Conservation (phyloP, 345 rosid species). For the Turritis glabra region DNA sequence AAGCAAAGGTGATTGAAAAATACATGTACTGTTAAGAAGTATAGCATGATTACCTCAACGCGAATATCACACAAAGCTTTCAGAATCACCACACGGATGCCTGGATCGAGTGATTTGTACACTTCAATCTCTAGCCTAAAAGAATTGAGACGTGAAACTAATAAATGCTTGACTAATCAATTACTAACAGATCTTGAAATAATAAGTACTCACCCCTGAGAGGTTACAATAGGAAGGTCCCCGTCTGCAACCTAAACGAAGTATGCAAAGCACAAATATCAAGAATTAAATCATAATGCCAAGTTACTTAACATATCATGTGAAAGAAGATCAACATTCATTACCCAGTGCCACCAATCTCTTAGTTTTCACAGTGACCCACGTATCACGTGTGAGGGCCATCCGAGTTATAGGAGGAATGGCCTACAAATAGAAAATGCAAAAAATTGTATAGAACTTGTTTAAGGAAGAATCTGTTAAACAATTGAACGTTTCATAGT, state of each 20-base stretch:
- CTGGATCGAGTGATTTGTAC: conserved; percentile 85
- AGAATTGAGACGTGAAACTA: conserved; percentile 27
- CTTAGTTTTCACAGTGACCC: conserved; percentile 94
- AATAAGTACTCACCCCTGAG: conserved; percentile 77
- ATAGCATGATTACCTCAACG: conserved; percentile 78
- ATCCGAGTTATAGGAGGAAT: conserved; percentile 83
- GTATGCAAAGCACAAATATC: conserved; percentile 27
- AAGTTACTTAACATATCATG: conserved; percentile 15
- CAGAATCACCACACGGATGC: conserved; percentile 83
- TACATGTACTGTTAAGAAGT: too few relatives aligned
- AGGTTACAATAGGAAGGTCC: conserved; percentile 85
- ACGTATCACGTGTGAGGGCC: conserved; percentile 92
- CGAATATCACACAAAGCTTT: conserved; percentile 96
- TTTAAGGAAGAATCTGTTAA: neutral
- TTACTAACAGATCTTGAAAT: neutral
- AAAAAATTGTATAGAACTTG: neutral
- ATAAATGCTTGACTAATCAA: conserved; percentile 11
- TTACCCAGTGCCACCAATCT: conserved; percentile 99
- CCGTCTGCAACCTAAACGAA: conserved; percentile 90
- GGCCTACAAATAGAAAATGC: conserved; percentile 46
- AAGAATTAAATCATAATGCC: neutral
- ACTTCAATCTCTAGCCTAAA: conserved; percentile 71
- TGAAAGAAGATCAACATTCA: conserved; percentile 29
- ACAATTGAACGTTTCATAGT: neutral
- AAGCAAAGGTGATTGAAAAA: neutral